Evolutionary conservation across 2,329 filamentous ascomycete genomes (phyloP), one percentile per base, ranked within the genome.

Genomic region (Coleophoma crateriformis): DNA sequence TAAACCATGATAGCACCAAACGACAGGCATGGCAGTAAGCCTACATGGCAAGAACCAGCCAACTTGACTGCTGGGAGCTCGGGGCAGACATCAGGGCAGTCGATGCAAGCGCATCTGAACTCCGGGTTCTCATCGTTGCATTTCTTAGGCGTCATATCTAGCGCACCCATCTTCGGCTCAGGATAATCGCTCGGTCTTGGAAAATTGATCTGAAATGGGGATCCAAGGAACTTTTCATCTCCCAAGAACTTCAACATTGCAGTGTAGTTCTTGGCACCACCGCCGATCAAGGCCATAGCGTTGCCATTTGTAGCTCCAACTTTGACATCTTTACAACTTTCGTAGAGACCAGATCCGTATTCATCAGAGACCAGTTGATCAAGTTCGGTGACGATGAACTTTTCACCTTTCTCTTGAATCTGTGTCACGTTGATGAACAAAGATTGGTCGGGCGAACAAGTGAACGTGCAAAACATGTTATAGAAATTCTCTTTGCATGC

Each of bases 241-340:
- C 94, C 94, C 33, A 99, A 71, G 61, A 97, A 99, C 63, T 91
- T 92, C 58, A 99, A 72, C 59, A 99, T 87, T 39, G 87, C 81
- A 0, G 83, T 82, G 67, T 92, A 95, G 65, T 96, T 88, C 68
- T 91, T 92, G 12, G 94, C 94, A 14, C 92, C 91, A 14, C 94
- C 94, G 33, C 94, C 95, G 53, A 99, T 97, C 60, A 99, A 84
- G 60, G 92, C 87, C 80, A 99, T 99, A 14, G 92, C 94, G 62
- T 87, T 90, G 53, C 88, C 87, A 64, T 96, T 96, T 39, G 92
- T 91, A 7, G 91, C 87, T 34, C 94, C 94, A 62, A 97, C 96
- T 66, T 99, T 99, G 70, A 99, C 92, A 67, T 99, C 90, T 70
- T 97, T 97, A 75, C 94, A 99, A 71, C 94, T 99, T 68, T 96